phyloP scores from a whole-genome alignment of 73 alveolate genomes.

The Paramecium tetraurelia region DNA sequence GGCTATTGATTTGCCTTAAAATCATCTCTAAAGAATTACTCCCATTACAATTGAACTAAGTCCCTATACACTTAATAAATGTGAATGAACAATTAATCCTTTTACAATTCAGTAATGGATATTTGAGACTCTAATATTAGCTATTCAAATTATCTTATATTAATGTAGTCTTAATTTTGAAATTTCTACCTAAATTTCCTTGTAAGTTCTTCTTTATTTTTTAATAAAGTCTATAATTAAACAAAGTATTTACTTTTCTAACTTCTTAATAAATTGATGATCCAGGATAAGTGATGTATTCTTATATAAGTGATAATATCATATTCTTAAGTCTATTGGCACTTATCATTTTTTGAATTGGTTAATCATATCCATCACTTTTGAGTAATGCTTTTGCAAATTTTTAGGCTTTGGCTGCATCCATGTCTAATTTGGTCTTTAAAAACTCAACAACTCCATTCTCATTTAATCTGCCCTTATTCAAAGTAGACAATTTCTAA shows the following conservation, averaged over 20 bases:
- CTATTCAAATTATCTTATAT: neutral
- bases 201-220: neutral
- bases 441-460: neutral
- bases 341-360: neutral
- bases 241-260: neutral
- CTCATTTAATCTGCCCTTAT: neutral
- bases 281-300: neutral
- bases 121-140: neutral
- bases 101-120: neutral
- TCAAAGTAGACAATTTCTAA: neutral
- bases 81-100: neutral
- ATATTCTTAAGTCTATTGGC: neutral
- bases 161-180: neutral
- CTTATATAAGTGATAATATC: neutral
- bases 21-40: neutral
- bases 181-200: neutral
- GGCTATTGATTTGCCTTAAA: neutral
- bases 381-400: neutral
- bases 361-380: neutral
- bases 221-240: neutral
- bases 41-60: neutral
- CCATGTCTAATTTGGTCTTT: neutral
- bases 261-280: neutral
- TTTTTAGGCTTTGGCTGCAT: neutral
- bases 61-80: neutral